phyloP scores from a whole-genome alignment of 2,329 filamentous ascomycete species.

The Corinectria fuckeliana region DNA sequence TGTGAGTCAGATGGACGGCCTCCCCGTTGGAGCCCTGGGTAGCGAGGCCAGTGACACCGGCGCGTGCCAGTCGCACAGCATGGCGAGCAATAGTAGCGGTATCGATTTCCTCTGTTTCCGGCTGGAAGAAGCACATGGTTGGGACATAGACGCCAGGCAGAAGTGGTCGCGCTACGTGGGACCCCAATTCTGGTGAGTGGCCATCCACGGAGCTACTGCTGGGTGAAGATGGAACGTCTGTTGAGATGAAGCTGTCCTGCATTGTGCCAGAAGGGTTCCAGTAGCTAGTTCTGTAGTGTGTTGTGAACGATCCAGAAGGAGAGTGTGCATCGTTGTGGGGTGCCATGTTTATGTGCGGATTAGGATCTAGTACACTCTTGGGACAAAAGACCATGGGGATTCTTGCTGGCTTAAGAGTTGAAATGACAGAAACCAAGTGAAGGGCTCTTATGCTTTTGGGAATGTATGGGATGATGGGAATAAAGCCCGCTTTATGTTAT shows the following conservation, averaged over 20 bases:
- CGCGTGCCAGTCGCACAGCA: conserved; percentile 73
- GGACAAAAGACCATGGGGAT: background rate
- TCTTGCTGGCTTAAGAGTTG: background rate
- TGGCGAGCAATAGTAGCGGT: conserved; percentile 63
- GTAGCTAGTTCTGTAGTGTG: conserved; percentile 44
- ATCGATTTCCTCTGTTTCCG: conserved; percentile 70
- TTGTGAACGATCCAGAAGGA: conserved; percentile 26
- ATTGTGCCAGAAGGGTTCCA: conserved; percentile 42
- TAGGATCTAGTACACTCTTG: no score
- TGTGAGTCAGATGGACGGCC: conserved; percentile 76
- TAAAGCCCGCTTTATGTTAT: background rate
- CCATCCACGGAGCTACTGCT: conserved; percentile 52
- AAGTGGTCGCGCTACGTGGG: conserved; percentile 48
- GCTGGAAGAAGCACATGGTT: conserved; percentile 75
- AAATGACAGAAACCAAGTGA: background rate
- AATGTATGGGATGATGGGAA: background rate
- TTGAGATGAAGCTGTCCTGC: conserved; percentile 34
- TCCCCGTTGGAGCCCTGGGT: conserved; percentile 85
- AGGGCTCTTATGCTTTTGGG: background rate
- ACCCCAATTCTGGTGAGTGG: conserved; percentile 42
- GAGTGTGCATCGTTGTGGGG: conserved; percentile 35
- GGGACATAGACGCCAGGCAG: conserved; percentile 72
- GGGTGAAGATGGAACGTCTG: conserved; percentile 44
- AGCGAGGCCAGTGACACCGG: conserved; percentile 75
- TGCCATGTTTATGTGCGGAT: conserved; percentile 22